phyloP scores from a whole-genome alignment of 2,329 filamentous ascomycete genomes.

The Myriosclerotinia curreyana region DNA sequence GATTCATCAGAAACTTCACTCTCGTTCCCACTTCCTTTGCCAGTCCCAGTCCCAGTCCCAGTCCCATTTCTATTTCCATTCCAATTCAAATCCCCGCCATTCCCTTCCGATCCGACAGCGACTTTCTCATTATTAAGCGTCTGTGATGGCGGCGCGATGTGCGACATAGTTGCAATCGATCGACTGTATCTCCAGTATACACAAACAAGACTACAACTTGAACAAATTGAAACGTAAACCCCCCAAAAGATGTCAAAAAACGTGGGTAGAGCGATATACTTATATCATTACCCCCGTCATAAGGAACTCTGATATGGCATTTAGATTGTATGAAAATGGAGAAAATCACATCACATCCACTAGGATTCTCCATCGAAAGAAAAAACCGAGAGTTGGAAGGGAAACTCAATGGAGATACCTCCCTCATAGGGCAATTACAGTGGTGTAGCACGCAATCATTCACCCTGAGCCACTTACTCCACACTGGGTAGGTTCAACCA shows the following conservation, averaged over 20 bases:
- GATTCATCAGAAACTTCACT: slow-evolving; percentile 26
- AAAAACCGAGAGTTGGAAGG: no score
- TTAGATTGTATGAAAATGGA: slow-evolving; percentile 3
- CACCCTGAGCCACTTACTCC: no score
- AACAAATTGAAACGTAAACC: neutral
- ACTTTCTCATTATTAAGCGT: slow-evolving; percentile 1
- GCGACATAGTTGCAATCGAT: neutral
- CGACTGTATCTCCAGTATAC: neutral
- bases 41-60: neutral
- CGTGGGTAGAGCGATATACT: neutral
- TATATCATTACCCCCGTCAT: neutral
- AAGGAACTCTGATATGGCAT: neutral
- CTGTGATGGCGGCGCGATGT: neutral
- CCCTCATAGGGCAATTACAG: neutral
- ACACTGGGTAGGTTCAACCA: neutral
- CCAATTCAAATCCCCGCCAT: neutral
- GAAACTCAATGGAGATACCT: no score
- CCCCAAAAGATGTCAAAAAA: neutral
- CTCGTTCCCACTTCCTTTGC: slow-evolving; percentile 10
- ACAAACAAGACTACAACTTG: neutral
- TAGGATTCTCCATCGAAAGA: neutral
- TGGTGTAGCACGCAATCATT: neutral
- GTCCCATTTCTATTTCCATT: neutral
- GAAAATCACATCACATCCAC: neutral
- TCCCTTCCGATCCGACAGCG: neutral